These are phyloP conservation scores for Tetracentron sinense DNA, from an alignment of 164 flowering plant genomes.

Conservation along the genomic window DNA sequence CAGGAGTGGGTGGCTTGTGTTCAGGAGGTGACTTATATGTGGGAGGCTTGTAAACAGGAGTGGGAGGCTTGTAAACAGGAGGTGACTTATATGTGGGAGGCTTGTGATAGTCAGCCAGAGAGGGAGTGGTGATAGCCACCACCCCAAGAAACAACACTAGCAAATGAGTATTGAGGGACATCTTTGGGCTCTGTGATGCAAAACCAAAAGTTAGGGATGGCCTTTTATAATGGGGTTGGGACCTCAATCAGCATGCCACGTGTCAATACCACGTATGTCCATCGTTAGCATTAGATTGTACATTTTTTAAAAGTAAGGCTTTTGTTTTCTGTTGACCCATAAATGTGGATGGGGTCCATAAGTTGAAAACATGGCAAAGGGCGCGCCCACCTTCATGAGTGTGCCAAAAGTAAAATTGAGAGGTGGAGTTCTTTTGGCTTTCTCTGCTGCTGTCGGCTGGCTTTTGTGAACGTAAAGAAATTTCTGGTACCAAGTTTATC, in stretches of 20 bases:
- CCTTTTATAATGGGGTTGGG: conserved; percentile 1
- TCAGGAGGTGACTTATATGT: neutral
- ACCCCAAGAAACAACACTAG: conserved; percentile 12
- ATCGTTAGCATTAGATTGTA: too few relatives aligned
- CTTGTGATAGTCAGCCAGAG: neutral
- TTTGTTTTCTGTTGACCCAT: neutral
- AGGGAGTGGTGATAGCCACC: conserved; percentile 6
- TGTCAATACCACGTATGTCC: neutral
- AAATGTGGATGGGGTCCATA: neutral
- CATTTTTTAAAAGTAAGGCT: neutral
- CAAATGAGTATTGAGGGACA: conserved; percentile 9
- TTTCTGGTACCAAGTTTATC: neutral
- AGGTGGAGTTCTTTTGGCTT: too few relatives aligned
- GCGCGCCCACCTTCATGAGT: too few relatives aligned
- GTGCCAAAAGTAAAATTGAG: too few relatives aligned
- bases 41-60: conserved; percentile 6
- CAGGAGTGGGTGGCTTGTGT: conserved; percentile 2
- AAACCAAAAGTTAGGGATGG: neutral
- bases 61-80: neutral
- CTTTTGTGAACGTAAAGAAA: neutral
- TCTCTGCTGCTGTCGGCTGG: too few relatives aligned
- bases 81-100: too few relatives aligned
- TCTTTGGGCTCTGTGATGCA: neutral
- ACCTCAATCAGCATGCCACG: neutral
- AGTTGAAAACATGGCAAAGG: too few relatives aligned